phyloP scores from a whole-genome alignment of 1,139 yeast species.

The Blastobotrys serpentis region DNA sequence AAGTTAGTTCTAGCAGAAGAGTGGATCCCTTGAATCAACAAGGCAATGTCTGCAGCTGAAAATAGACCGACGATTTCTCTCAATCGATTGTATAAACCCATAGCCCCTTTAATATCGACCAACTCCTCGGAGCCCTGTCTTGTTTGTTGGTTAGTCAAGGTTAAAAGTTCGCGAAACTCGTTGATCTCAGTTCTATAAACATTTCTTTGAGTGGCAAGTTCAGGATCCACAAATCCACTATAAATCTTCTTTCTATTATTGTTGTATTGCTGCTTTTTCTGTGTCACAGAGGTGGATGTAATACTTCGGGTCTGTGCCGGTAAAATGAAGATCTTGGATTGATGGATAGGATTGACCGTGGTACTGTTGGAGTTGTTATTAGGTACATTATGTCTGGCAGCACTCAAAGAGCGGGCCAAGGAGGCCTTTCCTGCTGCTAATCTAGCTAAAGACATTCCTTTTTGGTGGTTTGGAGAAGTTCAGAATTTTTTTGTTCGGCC shows the following conservation, averaged over 20 bases:
- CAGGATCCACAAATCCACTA: background rate
- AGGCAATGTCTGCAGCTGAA: constrained; percentile 27
- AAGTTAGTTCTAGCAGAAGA: constrained; percentile 27
- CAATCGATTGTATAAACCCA: constrained; percentile 30
- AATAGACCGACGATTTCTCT: constrained; percentile 24
- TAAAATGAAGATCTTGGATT: background rate
- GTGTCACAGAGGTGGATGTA: constrained; percentile 2
- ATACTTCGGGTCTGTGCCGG: background rate
- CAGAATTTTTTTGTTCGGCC: background rate
- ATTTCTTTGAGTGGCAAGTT: constrained; percentile 9
- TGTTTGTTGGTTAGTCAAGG: constrained; percentile 26
- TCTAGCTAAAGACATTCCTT: constrained; percentile 4
- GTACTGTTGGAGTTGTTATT: background rate
- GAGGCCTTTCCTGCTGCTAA: constrained; percentile 7
- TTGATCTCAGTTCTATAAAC: constrained; percentile 14
- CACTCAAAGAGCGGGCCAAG: constrained; percentile 8
- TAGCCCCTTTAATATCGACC: constrained; percentile 30
- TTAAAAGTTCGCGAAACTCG: constrained; percentile 18
- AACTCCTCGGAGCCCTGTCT: constrained; percentile 21
- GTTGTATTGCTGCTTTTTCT: constrained; percentile 7
- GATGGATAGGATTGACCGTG: background rate
- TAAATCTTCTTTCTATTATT: background rate
- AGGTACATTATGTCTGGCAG: constrained; percentile 1
- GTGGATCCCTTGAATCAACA: constrained; percentile 32
- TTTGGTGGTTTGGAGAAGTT: background rate